Base-by-base conservation (phyloP, 441 rosid genomes). In the Corymbia calophylla region DNA sequence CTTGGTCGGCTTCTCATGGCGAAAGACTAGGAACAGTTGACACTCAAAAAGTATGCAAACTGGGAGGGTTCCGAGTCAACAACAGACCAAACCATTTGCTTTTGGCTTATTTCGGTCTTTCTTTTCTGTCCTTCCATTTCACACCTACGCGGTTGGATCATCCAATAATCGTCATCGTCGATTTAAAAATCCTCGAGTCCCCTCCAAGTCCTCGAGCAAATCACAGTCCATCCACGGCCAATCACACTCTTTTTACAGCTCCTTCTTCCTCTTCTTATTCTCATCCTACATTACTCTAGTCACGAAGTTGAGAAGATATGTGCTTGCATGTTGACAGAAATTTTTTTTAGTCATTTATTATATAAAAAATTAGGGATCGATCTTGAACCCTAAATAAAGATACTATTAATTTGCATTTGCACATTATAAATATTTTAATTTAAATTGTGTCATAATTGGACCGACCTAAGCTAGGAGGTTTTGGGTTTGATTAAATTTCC, bases 331-430 rank as follows among this genome's bases (percentile, higher is more conserved):
- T 58, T 27, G 64, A 29, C 51, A 8, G 1, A 27, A 60, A 60
- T 2, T 60, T 60, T 55, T 55, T 64, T 14, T 64, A n/a, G 7
- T n/a, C 21, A 16, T 64, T n/a, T 2, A 15, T 2, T 7, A 15
- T 17, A 54, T 29, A 64, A 12, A 64, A 15, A 13, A n/a, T 15
- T 4, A n/a, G 39, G 73, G 19, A n/a, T 64, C 11, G 3, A 0
- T 31, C 39, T 16, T 4, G 39, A 8, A 0, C 39, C 39, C 39
- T 64, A n/a, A n/a, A n/a, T 35, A n/a, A n/a, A n/a, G 31, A 3
- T 64, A 0, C 73, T 16, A 2, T 8, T n/a, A 4, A 64, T 14
- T n/a, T 5, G 4, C 32, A 0, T 64, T 64, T n/a, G 7, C 19
- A 31, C 13, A 64, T 64, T 4, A 16, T 16, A 35, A n/a, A 15